These are phyloP conservation scores for Yarrowia sp. DNA, from an alignment of 805 yeast genomes.

Conservation along the genomic window DNA sequence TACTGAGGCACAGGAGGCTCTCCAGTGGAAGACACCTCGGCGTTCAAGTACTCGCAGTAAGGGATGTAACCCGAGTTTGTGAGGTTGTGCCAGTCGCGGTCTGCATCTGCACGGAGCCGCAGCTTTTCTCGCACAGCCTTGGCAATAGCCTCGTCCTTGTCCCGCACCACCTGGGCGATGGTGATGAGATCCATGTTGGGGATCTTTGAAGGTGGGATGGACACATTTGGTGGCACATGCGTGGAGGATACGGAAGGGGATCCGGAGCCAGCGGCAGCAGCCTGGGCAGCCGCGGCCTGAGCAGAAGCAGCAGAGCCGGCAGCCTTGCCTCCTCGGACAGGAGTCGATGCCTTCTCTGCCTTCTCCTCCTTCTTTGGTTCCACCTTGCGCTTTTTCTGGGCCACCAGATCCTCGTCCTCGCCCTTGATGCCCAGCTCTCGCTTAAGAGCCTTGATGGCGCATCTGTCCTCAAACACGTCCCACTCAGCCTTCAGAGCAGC, in stretches of 20 bases:
- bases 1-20: conserved; percentile 54
- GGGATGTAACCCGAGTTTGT: conserved; percentile 88
- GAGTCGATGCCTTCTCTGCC: conserved; percentile 26
- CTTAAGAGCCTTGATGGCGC: conserved; percentile 67
- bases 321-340: conserved; percentile 28
- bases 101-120: conserved; percentile 61
- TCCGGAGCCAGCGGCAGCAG: conserved; percentile 35
- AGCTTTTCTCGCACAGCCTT: conserved; percentile 84
- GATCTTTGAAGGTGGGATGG: conserved; percentile 82
- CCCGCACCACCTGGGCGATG: conserved; percentile 67
- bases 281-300: conserved; percentile 27
- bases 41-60: conserved; percentile 58
- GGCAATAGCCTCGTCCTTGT: conserved; percentile 72
- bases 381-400: conserved; percentile 59
- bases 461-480: conserved; percentile 68
- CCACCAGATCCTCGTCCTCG: conserved; percentile 76
- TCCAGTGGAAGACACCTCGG: conserved; percentile 31
- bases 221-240: conserved; percentile 52
- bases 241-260: conserved; percentile 28
- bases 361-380: conserved; percentile 31
- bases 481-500: conserved; percentile 60
- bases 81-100: conserved; percentile 68
- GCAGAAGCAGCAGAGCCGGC: conserved; percentile 35
- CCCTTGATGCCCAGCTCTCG: conserved; percentile 73
- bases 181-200: conserved; percentile 90